phyloP scores from a whole-genome alignment of 2,329 filamentous ascomycete genomes.

The Sclerotinia sclerotiorum region DNA sequence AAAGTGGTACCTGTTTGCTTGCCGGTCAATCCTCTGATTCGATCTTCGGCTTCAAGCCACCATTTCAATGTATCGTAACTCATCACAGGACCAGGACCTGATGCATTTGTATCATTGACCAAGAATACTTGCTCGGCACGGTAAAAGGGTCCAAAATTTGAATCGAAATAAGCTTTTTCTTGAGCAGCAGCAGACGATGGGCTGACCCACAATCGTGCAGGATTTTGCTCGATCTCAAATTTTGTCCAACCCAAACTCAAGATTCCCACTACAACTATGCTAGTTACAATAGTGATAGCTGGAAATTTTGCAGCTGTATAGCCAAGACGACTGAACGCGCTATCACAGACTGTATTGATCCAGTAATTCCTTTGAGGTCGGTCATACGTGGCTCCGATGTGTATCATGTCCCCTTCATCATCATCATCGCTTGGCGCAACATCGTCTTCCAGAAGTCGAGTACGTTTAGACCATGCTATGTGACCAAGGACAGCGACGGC shows the following conservation, averaged over 20 bases:
- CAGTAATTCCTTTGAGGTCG: conserved; percentile 76
- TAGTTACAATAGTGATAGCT: conserved; percentile 73
- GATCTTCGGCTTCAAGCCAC: conserved; percentile 90
- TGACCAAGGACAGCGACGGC: conserved; percentile 69
- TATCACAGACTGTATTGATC: conserved; percentile 80
- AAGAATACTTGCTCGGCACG: conserved; percentile 90
- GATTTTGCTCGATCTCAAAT: conserved; percentile 88
- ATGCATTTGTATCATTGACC: conserved; percentile 75
- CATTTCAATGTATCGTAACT: conserved; percentile 85
- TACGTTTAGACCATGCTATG: conserved; percentile 71
- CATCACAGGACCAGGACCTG: conserved; percentile 71
- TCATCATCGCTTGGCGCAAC: conserved; percentile 84
- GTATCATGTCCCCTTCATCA: conserved; percentile 82
- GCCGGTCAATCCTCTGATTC: conserved; percentile 71
- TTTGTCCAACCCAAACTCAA: conserved; percentile 85
- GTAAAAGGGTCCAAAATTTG: conserved; percentile 93
- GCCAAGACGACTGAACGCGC: conserved; percentile 76
- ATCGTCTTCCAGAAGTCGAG: conserved; percentile 81
- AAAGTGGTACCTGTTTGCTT: conserved; percentile 66
- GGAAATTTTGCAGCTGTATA: conserved; percentile 81
- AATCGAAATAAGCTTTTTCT: conserved; percentile 92
- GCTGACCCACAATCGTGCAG: conserved; percentile 94
- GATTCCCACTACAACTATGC: conserved; percentile 71
- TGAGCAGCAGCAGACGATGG: conserved; percentile 85
- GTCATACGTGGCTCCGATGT: conserved; percentile 74